Percentiles rank a stretch among this genome's conserved stretches.
Conservation (phyloP, 2,329 filamentous ascomycete species). For the Alternaria metachromatica region DNA sequence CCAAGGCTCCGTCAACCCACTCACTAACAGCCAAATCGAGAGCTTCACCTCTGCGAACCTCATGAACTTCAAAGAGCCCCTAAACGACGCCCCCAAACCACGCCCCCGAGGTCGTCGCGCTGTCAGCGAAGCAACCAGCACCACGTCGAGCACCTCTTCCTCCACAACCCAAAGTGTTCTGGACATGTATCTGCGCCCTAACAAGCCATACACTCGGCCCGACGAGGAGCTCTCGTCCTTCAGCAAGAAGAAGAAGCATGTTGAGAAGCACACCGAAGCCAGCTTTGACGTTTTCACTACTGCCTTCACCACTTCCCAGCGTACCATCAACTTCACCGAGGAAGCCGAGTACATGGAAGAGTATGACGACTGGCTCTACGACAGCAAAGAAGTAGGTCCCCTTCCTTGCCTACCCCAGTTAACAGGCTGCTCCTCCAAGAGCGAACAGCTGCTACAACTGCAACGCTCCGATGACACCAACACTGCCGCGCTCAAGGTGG, state of each 20-base stretch:
- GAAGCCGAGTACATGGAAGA: slow-evolving; percentile 27
- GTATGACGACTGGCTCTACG: slow-evolving; percentile 15
- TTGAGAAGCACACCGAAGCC: slow-evolving; percentile 27
- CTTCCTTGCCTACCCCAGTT: slow-evolving; percentile 35
- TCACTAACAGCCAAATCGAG: slow-evolving; percentile 4
- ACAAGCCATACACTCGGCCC: slow-evolving; percentile 28
- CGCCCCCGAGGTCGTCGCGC: slow-evolving; percentile 13
- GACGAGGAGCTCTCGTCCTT: slow-evolving; percentile 24
- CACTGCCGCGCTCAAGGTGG: not conserved
- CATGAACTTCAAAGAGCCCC: slow-evolving; percentile 20
- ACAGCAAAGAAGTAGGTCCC: slow-evolving; percentile 5
- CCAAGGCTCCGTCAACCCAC: slow-evolving; percentile 6
- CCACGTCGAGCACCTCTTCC: slow-evolving; percentile 18
- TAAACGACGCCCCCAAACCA: slow-evolving; percentile 23
- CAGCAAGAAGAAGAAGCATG: slow-evolving; percentile 4
- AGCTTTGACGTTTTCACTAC: slow-evolving; percentile 21
- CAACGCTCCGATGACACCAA: slow-evolving; percentile 13
- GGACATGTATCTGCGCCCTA: slow-evolving; percentile 28
- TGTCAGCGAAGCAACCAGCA: slow-evolving; percentile 9
- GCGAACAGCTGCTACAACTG: slow-evolving; percentile 30
- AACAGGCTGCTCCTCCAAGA: slow-evolving; percentile 37
- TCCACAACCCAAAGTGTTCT: slow-evolving; percentile 28
- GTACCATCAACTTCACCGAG: slow-evolving; percentile 35
- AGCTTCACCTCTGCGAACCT: slow-evolving; percentile 25
- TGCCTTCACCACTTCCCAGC: slow-evolving; percentile 17